Percentiles rank a stretch among this genome's conserved stretches.
These are phyloP conservation scores for Hagleromyces aurorensis DNA, from an alignment of 805 yeast species.

Conservation along the genomic window DNA sequence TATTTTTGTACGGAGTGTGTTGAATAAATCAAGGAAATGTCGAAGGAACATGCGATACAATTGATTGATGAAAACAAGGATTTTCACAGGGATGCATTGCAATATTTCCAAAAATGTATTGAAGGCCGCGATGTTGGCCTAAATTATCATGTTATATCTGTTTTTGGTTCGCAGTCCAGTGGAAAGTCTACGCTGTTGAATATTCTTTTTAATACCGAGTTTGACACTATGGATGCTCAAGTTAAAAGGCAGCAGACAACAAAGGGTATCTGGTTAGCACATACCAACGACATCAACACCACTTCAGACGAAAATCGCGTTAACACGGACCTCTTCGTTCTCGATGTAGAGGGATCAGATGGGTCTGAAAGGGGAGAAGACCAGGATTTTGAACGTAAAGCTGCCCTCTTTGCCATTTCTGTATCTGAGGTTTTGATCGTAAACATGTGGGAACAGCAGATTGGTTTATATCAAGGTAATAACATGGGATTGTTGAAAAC, in stretches of 20 bases:
- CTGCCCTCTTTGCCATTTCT: constrained; percentile 89
- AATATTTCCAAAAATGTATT: constrained; percentile 19
- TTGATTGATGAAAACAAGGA: constrained; percentile 45
- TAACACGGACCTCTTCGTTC: constrained; percentile 51
- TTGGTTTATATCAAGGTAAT: constrained; percentile 95
- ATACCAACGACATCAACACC: constrained; percentile 37
- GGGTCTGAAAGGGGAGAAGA: constrained; percentile 98
- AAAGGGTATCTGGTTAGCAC: constrained; percentile 73
- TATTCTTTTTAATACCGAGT: constrained; percentile 73
- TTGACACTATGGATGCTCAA: constrained; percentile 88
- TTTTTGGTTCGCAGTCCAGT: constrained; percentile 94
- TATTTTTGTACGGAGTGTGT: constrained; percentile 1
- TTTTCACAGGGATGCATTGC: constrained; percentile 31
- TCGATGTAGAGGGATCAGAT: constrained; percentile 99
- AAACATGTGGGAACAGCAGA: constrained; percentile 95
- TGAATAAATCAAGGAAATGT: constrained; percentile 8
- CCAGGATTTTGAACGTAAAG: constrained; percentile 95
- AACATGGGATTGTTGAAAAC: constrained; percentile 93
- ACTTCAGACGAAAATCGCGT: constrained; percentile 8
- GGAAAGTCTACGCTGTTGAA: constrained; percentile 93
- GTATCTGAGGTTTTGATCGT: constrained; percentile 86
- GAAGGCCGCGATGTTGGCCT: constrained; percentile 42
- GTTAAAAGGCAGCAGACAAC: constrained; percentile 80
- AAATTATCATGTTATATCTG: constrained; percentile 84
- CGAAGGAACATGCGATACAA: constrained; percentile 44